These are phyloP conservation scores for Xylaria grammica DNA, from an alignment of 495 filamentous ascomycete genomes.

Conservation along the genomic window DNA sequence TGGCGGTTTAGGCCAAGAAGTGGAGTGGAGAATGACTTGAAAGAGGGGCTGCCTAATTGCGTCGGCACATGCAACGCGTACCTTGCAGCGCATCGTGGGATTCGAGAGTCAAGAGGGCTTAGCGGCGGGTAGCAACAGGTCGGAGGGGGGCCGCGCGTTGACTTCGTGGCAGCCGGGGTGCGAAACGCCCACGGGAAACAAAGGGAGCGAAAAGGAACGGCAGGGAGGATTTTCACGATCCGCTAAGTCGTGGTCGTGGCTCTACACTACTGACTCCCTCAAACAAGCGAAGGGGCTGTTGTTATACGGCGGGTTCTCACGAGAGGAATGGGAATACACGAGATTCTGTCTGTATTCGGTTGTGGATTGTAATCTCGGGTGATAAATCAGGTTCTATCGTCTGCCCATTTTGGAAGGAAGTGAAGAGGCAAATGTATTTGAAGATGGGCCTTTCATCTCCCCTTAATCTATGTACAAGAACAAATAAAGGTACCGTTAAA, in stretches of 20 bases:
- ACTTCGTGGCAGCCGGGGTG: constrained; percentile 6
- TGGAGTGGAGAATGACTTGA: constrained; percentile 5
- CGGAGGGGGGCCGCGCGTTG: not conserved
- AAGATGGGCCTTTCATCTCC: not conserved
- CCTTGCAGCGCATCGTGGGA: constrained; percentile 23
- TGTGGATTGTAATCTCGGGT: too few relatives aligned
- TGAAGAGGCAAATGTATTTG: not conserved
- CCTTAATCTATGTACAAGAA: constrained; percentile 18
- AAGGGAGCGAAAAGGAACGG: not conserved
- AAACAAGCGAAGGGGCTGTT: too few relatives aligned
- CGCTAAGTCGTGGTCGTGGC: too few relatives aligned
- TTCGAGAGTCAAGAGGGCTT: constrained; percentile 11
- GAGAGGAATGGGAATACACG: too few relatives aligned
- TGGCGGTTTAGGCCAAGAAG: not conserved
- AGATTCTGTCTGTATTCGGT: too few relatives aligned
- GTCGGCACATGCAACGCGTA: constrained; percentile 9
- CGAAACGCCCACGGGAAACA: not conserved
- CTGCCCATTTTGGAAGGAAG: not conserved
- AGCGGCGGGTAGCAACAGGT: constrained; percentile 22
- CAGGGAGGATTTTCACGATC: not conserved
- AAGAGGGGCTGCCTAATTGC: constrained; percentile 3
- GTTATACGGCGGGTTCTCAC: too few relatives aligned
- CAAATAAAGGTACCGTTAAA: not conserved
- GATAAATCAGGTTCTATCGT: too few relatives aligned
- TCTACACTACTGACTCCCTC: too few relatives aligned